These are phyloP conservation scores for Ophiostoma pallidulum DNA, from an alignment of 2,329 filamentous ascomycete species.

Conservation along the genomic window DNA sequence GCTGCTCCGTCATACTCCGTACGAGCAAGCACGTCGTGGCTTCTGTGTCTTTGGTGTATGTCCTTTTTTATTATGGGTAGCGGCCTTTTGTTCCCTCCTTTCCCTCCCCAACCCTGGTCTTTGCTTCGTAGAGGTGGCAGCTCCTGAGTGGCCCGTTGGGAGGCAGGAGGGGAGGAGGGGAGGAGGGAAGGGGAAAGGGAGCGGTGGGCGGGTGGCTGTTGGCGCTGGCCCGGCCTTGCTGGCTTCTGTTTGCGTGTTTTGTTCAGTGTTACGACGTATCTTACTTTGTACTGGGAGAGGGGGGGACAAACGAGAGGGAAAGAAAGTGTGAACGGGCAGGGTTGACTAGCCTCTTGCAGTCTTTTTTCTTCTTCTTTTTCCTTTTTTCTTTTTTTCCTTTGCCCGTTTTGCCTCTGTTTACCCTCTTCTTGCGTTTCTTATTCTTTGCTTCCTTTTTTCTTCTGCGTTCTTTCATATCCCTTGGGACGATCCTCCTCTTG, in stretches of 20 bases:
- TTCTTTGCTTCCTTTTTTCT: not conserved
- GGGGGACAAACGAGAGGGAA: not conserved
- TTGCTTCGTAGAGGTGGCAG: slow-evolving; percentile 7
- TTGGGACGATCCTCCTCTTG: not conserved
- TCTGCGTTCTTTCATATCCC: not conserved
- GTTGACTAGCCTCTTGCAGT: not conserved
- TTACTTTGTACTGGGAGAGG: no score
- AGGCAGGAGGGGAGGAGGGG: no score
- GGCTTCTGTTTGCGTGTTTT: no score
- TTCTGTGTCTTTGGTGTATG: no score
- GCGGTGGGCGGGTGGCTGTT: no score
- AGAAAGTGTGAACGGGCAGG: not conserved
- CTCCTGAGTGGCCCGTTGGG: slow-evolving; percentile 1
- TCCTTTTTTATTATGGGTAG: no score
- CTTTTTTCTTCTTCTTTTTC: not conserved
- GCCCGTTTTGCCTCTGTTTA: not conserved
- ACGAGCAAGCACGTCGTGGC: no score
- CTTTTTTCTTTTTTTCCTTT: not conserved
- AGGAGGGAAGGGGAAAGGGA: no score
- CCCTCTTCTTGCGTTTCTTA: not conserved
- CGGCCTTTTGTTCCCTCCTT: no score
- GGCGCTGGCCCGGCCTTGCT: no score
- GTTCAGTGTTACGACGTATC: no score
- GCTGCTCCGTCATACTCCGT: no score
- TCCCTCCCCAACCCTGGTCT: slow-evolving; percentile 5